Conservation (phyloP, 2,329 filamentous ascomycete species). For the Fusarium torulosum region DNA sequence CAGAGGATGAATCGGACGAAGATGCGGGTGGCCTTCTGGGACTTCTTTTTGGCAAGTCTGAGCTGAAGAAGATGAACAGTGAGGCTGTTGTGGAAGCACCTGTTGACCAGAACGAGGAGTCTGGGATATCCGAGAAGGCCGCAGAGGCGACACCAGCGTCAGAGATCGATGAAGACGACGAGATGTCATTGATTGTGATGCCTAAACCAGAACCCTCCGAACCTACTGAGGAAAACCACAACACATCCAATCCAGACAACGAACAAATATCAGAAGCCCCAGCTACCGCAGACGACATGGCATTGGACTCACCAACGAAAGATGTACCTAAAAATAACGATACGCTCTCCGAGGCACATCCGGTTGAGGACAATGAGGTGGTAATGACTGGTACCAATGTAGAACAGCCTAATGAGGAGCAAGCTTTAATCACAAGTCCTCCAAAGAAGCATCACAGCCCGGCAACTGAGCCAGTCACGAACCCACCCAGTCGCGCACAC, state of each 20-base stretch:
- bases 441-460: conserved; percentile 53
- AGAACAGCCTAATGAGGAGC: conserved; percentile 38
- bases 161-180: conserved; percentile 49
- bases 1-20: conserved; percentile 58
- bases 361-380: conserved; percentile 42
- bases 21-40: conserved; percentile 65
- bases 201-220: conserved; percentile 42
- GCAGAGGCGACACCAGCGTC: neutral
- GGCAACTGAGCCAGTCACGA: conserved; percentile 60
- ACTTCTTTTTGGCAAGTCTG: conserved; percentile 70
- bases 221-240: conserved; percentile 23
- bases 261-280: neutral
- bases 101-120: conserved; percentile 44
- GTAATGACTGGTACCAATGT: conserved; percentile 49
- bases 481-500: conserved; percentile 57
- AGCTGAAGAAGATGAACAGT: conserved; percentile 65
- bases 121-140: conserved; percentile 37
- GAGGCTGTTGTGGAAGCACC: conserved; percentile 49
- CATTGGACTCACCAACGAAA: neutral
- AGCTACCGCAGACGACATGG: neutral
- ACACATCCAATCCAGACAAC: neutral
- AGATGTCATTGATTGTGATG: conserved; percentile 52
- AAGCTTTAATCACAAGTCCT: conserved; percentile 30
- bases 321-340: neutral
- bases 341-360: neutral